These are phyloP conservation scores for Paracoccidioides brasiliensis DNA, from an alignment of 2,329 filamentous ascomycete species.

Conservation along the genomic window DNA sequence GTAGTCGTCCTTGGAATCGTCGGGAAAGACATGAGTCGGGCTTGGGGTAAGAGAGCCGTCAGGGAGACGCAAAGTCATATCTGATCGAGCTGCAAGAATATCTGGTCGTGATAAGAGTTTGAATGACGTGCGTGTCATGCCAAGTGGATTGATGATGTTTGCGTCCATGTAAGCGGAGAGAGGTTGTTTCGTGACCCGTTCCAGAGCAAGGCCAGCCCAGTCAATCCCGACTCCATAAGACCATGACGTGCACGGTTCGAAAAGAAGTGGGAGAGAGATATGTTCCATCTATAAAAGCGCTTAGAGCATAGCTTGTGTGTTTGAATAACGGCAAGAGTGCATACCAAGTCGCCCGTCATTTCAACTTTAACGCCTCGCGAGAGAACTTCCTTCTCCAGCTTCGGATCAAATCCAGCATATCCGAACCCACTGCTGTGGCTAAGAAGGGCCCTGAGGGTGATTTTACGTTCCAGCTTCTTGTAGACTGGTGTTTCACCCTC, in stretches of 20 bases:
- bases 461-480: conserved; percentile 1
- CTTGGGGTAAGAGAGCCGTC: not conserved
- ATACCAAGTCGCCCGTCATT: not conserved
- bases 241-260: conserved; percentile 40
- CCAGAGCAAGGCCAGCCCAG: conserved; percentile 34
- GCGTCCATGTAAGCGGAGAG: conserved; percentile 2
- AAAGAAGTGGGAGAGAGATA: conserved; percentile 28
- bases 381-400: not conserved
- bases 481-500: not conserved
- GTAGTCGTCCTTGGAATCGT: conserved; percentile 23
- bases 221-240: conserved; percentile 37
- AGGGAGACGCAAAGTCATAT: not conserved
- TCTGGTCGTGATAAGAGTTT: not conserved
- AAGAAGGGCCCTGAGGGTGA: conserved; percentile 3
- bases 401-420: not conserved
- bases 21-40: not conserved
- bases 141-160: conserved; percentile 1
- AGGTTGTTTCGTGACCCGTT: conserved; percentile 2
- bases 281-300: not conserved
- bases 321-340: not conserved
- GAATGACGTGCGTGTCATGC: not conserved
- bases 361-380: not conserved
- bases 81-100: not conserved
- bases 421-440: conserved; percentile 3
- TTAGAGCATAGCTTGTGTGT: not conserved